Conservation (phyloP, 495 filamentous ascomycete genomes). For the Aspergillus sclerotiicarbonarius region DNA sequence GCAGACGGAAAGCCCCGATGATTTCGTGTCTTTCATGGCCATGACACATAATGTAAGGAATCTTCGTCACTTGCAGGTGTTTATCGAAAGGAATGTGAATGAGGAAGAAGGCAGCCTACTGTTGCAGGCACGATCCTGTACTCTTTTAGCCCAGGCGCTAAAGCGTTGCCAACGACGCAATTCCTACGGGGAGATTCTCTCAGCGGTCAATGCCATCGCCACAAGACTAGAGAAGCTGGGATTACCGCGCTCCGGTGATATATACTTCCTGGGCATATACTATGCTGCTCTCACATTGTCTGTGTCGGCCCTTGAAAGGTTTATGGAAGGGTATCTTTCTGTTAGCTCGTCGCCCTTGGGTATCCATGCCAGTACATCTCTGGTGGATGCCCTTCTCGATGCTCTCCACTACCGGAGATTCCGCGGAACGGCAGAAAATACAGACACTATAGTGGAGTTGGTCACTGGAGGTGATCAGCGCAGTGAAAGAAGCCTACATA, state of each 20-base stretch:
- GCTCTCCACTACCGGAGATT: constrained; percentile 24
- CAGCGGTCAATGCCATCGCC: constrained; percentile 26
- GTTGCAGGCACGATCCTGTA: constrained; percentile 11
- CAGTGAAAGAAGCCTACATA: constrained; percentile 18
- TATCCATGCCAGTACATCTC: constrained; percentile 2
- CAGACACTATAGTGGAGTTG: constrained; percentile 20
- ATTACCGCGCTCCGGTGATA: neutral
- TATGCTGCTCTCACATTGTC: constrained; percentile 33
- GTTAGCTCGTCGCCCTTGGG: constrained; percentile 6
- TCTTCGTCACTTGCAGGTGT: constrained; percentile 13
- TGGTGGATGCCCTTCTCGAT: constrained; percentile 23
- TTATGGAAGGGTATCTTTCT: constrained; percentile 19
- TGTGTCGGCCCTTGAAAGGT: constrained; percentile 23
- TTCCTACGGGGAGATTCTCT: constrained; percentile 30
- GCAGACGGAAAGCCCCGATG: neutral
- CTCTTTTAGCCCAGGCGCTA: constrained; percentile 5
- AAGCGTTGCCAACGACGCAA: constrained; percentile 17
- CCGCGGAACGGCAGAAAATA: constrained; percentile 24
- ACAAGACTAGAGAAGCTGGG: constrained; percentile 23
- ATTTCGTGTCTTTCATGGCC: neutral
- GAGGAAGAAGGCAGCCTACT: constrained; percentile 1
- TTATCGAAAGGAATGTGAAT: constrained; percentile 25
- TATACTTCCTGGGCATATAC: constrained; percentile 25
- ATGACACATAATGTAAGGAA: constrained; percentile 5
- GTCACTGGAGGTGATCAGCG: constrained; percentile 27